Base-by-base conservation (phyloP, 768 basidiomycete species). In the Boletellus ananiceps region DNA sequence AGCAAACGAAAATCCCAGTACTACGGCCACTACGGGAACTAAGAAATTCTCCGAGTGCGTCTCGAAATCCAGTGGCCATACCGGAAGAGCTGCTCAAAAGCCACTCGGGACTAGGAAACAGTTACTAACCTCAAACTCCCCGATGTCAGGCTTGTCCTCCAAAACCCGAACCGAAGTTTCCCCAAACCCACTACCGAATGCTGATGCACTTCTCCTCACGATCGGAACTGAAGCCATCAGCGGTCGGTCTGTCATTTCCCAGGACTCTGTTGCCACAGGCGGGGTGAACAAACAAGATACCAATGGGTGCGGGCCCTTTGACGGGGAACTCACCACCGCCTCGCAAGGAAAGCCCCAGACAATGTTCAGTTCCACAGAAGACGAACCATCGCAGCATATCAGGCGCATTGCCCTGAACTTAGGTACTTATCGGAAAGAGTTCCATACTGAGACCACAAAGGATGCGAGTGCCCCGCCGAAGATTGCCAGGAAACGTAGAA, bases 401-500 rank as follows among this genome's bases (percentile, higher is more conserved):
- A 32, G 16, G 29, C 18, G 0, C 23, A 27, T 31, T 44, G 9
- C 18, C 16, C n/a, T 38, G 19, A 21, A 44, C 8, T 43, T 23
- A 18, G 37, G 13, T 33, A 18, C 5, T n/a, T 11, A 21, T 12
- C 49, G 18, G 13, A 42, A 45, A 21, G 15, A n/a, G 29, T 21
- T 36, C 21, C 25, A 18, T 34, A 14, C 44, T 32, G 48, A 51
- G 25, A 51, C 16, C 23, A 29, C 36, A 21, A 50, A 44, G 13
- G 37, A 55, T 23, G 41, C 36, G 2, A 47, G 18, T 38, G 13
- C 39, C 9, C 51, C 51, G 5, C 34, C 40, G 4, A 67, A 49
- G 37, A 36, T 60, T 31, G 49, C 53, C 21, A 64, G 65, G 31
- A 60, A 9, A 19, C 66, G 65, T 40, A 57, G 65, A 53, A 66